Evolutionary conservation across 371 early-diverging fungal genomes (phyloP).

Genomic region (Coemansia sp.): DNA sequence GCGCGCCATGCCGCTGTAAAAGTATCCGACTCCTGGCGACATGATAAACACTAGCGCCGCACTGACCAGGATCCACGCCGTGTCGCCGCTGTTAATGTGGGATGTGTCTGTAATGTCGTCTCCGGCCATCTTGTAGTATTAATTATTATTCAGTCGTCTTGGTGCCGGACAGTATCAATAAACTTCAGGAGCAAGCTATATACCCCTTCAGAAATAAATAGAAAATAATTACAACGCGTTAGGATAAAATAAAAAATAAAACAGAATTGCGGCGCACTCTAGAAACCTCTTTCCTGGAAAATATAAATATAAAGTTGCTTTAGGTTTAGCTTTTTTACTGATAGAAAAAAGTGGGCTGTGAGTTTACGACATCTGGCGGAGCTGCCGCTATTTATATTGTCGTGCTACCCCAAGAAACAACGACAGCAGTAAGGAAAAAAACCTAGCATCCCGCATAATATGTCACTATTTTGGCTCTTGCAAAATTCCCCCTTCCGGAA

Average conservation of each 20-base stretch:
- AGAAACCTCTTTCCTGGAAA: not conserved
- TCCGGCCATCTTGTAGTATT: not conserved
- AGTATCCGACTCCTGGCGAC: conserved; percentile 85
- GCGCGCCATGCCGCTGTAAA: conserved; percentile 88
- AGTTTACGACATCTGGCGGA: not conserved
- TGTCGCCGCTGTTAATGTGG: conserved; percentile 61
- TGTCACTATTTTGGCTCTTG: not conserved
- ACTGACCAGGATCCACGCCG: conserved; percentile 65
- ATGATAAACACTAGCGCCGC: conserved; percentile 82
- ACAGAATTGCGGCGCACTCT: not conserved
- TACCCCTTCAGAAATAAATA: too few relatives aligned
- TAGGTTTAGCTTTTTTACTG: not conserved
- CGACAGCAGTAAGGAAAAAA: not conserved
- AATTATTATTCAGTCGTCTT: too few relatives aligned
- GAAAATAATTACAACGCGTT: not conserved
- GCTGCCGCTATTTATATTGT: not conserved
- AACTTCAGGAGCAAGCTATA: not conserved
- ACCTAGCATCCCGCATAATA: not conserved
- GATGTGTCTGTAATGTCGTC: conserved; percentile 7
- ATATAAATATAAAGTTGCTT: not conserved
- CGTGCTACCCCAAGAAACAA: not conserved
- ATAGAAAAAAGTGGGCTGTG: not conserved
- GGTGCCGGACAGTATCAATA: too few relatives aligned
- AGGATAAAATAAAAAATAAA: not conserved
- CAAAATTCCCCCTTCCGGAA: not conserved